Evolutionary conservation across 345 rosid genomes (phyloP), one percentile per base, ranked within the genome.

Genomic region (Nasturtium officinale): DNA sequence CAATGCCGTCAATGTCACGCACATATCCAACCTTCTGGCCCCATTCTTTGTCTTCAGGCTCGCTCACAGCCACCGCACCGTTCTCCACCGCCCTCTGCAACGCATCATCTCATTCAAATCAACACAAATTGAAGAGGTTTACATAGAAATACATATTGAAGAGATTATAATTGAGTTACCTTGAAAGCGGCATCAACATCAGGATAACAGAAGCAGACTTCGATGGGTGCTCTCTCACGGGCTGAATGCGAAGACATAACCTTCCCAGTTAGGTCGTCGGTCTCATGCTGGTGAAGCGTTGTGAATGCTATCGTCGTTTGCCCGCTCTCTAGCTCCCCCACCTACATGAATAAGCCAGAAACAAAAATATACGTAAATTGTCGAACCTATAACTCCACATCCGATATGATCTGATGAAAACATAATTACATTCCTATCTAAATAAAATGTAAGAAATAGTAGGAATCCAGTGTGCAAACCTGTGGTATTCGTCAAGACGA

Each of bases 291-390:
- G 81, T 89, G 98, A 32, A 42, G 26, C 11, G 89, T 88, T 23
- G 96, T 88, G 79, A 91, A 91, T 0, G 98, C 96, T 45, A 89
- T 81, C 30, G 96, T 94, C 9, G 96, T 91, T 74, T 85, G 85
- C 13, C 96, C 96, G 25, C 92, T 91, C 68, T 90, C 97, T 60
- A 87, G 83, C 84, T 92, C 95, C 53, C 95, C 96, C 96, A 92
- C 79, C 90, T 85, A 30, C 30, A 50, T 66, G 43, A 58, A 23
- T 23, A 23, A 23, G 25, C 25, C 25, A 2, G 25, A 2, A 23
- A 23, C 25, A 23, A 23, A 23, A 23, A 23, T 23, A 23, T 23
- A 23, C 15, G 13, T 8, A 51, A n/a, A n/a, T 52, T 6, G 9
- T 23, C 10, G 35, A 42, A 26, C 5, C 15, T 9, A 26, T n/a